Percentiles rank a stretch among this genome's conserved stretches.
Evolutionary conservation across 2,329 filamentous ascomycete species (phyloP).

Genomic region (Chaetomium sp.): DNA sequence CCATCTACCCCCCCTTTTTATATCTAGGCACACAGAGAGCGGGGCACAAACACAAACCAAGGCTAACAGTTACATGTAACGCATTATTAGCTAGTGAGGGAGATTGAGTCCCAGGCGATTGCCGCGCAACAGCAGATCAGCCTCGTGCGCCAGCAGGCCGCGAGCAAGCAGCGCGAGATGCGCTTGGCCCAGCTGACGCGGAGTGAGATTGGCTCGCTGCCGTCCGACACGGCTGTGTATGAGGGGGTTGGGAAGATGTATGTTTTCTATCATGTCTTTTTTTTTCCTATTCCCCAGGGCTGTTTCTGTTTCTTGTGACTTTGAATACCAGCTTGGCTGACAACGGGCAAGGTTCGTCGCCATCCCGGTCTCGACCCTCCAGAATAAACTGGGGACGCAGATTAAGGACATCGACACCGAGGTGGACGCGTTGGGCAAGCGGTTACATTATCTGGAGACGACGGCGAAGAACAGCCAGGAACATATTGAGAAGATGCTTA

Average conservation of each 20-base stretch:
- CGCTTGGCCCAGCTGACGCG: slow-evolving; percentile 83
- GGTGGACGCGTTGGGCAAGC: slow-evolving; percentile 76
- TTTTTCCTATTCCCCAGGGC: not conserved
- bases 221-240: slow-evolving; percentile 72
- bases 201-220: slow-evolving; percentile 72
- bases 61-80: slow-evolving; percentile 38
- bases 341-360: slow-evolving; percentile 68
- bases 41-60: not conserved
- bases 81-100: slow-evolving; percentile 57
- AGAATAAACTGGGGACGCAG: slow-evolving; percentile 69
- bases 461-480: slow-evolving; percentile 91
- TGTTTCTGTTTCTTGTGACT: no score
- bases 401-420: slow-evolving; percentile 69
- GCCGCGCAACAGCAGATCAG: slow-evolving; percentile 88
- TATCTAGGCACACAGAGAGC: no score
- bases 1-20: not conserved
- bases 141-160: slow-evolving; percentile 77
- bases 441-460: slow-evolving; percentile 86
- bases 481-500: slow-evolving; percentile 84
- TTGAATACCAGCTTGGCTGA: no score
- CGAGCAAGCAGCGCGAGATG: slow-evolving; percentile 78
- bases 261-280: slow-evolving; percentile 30
- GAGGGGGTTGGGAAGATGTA: slow-evolving; percentile 98
- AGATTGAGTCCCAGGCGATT: slow-evolving; percentile 86
- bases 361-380: slow-evolving; percentile 64